phyloP scores from a whole-genome alignment of 352 stramenopile genomes.

The Globisporangium cylindrosporum region DNA sequence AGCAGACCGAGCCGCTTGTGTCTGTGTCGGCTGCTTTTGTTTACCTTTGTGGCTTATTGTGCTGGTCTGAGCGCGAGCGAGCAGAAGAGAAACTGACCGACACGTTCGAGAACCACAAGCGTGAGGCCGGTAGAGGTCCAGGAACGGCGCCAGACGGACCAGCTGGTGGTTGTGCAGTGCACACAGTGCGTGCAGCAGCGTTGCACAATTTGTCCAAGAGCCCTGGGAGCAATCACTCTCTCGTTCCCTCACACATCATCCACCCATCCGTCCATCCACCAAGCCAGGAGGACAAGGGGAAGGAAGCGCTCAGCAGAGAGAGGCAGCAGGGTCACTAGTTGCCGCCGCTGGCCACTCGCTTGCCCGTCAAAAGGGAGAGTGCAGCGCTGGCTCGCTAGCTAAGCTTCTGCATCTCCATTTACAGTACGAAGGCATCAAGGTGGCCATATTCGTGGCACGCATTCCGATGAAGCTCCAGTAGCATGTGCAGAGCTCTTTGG shows the following conservation, averaged over 20 bases:
- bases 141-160: constrained; percentile 6
- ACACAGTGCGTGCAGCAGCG: background rate
- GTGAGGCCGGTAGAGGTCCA: constrained; percentile 13
- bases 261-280: constrained; percentile 5
- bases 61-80: background rate
- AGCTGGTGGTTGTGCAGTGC: constrained; percentile 13
- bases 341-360: background rate
- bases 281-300: constrained; percentile 4
- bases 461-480: background rate
- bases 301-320: constrained; percentile 7
- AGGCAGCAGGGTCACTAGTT: background rate
- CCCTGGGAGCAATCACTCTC: constrained; percentile 12
- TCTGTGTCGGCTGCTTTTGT: background rate
- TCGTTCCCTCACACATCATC: constrained; percentile 4
- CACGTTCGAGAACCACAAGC: constrained; percentile 14
- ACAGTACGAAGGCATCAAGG: background rate
- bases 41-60: background rate
- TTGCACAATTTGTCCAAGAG: background rate
- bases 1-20: constrained; percentile 1
- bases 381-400: constrained; percentile 1
- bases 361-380: background rate
- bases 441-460: background rate
- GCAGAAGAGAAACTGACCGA: constrained; percentile 12
- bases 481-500: background rate
- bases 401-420: background rate